Base-by-base conservation (phyloP, 192 early-diverging fungal species). In the Chytriomyces confervae region DNA sequence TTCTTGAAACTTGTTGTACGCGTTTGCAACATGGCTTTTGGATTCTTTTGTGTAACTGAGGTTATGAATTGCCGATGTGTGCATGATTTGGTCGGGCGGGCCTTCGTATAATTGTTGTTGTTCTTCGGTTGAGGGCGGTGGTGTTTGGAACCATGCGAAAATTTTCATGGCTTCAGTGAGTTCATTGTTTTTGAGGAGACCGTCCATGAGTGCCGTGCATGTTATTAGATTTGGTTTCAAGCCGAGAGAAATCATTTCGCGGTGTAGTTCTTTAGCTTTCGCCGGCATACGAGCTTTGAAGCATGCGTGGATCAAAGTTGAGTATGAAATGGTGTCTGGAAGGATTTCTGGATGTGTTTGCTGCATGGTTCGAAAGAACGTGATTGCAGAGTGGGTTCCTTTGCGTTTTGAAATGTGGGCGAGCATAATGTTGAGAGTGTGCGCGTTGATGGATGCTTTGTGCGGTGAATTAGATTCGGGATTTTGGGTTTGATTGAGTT, bases 201-300 rank as follows among this genome's bases (percentile, higher is more conserved):
- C 69, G 50, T 71, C 53, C 69, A 71, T 71, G 2, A 71, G 69
- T 8, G 43, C n/a, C 16, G 69, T 71, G 50, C 50, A 57, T 5
- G 53, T 60, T 5, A 57, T 20, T 8, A 71, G 9, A 5, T 50
- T 23, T 6, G 69, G 69, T 43, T 13, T 9, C 13, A 71, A 16
- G 13, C 50, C 50, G 10, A 9, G 13, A 29, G 18, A 23, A 11
- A 50, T 8, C 50, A 71, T 50, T 24, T 50, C 24, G 3, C 10
- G 9, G 29, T 71, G 57, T 8, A 27, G 20, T 57, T 13, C 20
- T 60, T 60, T 71, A 23, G 69, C 69, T 20, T 53, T 18, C 50
- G 23, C 69, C 3, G 16, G 8, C 7, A 8, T 8, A 6, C 50
- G 10, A 9, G 53, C 16, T 71, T 71, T 50, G n/a, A 71, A 71